phyloP scores from a whole-genome alignment of 140 eudicot species.

The Flaveria floridana region DNA sequence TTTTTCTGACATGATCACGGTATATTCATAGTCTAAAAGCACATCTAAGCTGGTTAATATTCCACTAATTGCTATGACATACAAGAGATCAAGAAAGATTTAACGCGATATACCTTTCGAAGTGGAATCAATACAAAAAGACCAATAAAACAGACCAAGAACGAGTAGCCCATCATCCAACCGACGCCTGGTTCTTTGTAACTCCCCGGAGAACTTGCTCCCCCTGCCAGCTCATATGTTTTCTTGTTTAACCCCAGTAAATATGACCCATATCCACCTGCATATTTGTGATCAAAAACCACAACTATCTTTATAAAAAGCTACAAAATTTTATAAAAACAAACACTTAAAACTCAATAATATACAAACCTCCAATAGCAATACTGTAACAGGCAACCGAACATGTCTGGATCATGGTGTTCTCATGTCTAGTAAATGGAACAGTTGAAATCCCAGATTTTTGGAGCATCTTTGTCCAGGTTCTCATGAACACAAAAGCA shows the following conservation, averaged over 20 bases:
- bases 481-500: conserved; percentile 63
- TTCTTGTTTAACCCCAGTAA: conserved; percentile 73
- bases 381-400: conserved; percentile 84
- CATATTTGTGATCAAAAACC: conserved; percentile 24
- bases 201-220: conserved; percentile 52
- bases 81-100: conserved; percentile 1
- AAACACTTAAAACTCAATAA: not conserved
- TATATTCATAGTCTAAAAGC: conserved; percentile 24
- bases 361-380: conserved; percentile 63
- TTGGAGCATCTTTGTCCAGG: conserved; percentile 61
- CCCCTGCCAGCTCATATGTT: conserved; percentile 78
- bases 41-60: not conserved
- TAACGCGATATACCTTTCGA: conserved; percentile 54
- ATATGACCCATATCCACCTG: conserved; percentile 93
- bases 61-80: not conserved
- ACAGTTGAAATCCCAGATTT: conserved; percentile 51
- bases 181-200: conserved; percentile 74
- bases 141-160: conserved; percentile 81
- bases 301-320: not conserved
- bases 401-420: conserved; percentile 92
- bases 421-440: conserved; percentile 78
- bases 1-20: not conserved
- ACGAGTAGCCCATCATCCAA: conserved; percentile 78
- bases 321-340: not conserved
- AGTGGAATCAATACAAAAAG: conserved; percentile 87